These are phyloP conservation scores for Pseudogymnoascus sp. DNA, from an alignment of 2,329 filamentous ascomycete genomes.

Conservation along the genomic window DNA sequence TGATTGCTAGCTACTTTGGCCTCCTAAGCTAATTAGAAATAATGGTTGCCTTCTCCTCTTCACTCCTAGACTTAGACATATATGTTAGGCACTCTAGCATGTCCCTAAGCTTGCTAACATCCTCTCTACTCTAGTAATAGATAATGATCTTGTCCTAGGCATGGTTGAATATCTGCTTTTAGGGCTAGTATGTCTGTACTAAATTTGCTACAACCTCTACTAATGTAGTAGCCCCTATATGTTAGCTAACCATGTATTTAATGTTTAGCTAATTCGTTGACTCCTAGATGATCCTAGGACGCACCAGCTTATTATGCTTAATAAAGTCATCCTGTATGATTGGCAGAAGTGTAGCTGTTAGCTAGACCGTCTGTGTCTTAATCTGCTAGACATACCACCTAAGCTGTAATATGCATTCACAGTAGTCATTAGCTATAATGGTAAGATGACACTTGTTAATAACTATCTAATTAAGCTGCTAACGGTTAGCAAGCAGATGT, in stretches of 20 bases:
- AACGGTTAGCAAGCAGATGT: too few relatives aligned
- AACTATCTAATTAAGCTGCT: too few relatives aligned
- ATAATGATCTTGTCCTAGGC: constrained; percentile 15
- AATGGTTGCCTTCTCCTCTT: constrained; percentile 10
- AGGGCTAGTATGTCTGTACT: constrained; percentile 9
- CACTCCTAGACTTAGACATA: background rate
- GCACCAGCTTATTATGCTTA: too few relatives aligned
- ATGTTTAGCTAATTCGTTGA: constrained; percentile 16
- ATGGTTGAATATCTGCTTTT: constrained; percentile 10
- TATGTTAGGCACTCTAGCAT: constrained; percentile 10
- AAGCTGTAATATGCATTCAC: too few relatives aligned
- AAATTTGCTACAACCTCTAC: constrained; percentile 11
- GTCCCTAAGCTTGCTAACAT: constrained; percentile 9
- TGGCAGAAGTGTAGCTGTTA: too few relatives aligned
- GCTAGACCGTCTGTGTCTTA: too few relatives aligned
- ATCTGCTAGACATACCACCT: too few relatives aligned
- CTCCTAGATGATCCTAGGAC: background rate
- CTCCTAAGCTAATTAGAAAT: too few relatives aligned
- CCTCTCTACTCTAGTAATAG: constrained; percentile 12
- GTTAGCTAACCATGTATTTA: constrained; percentile 12
- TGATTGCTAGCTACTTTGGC: too few relatives aligned
- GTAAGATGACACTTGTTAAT: too few relatives aligned
- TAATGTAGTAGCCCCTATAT: background rate
- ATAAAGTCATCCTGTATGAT: too few relatives aligned
- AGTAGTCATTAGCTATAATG: too few relatives aligned